These are phyloP conservation scores for Stachybotrys chlorohalonatus DNA, from an alignment of 2,329 filamentous ascomycete species.

Conservation along the genomic window DNA sequence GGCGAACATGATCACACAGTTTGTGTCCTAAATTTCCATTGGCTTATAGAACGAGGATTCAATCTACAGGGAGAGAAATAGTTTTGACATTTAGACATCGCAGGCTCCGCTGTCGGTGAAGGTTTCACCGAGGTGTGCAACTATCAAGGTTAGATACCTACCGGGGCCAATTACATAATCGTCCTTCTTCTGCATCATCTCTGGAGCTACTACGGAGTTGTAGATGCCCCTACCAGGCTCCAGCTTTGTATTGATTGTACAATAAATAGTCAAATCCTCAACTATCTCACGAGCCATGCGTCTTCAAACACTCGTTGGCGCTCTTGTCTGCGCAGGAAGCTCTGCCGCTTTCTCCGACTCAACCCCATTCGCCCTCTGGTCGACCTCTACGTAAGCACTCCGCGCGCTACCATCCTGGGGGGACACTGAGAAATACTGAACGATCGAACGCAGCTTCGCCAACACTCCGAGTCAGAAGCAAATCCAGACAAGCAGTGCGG, in stretches of 20 bases:
- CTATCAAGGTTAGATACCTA: constrained; percentile 11
- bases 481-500: constrained; percentile 39
- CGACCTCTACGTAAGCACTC: constrained; percentile 63
- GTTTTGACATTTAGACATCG: neutral
- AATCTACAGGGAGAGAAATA: constrained; percentile 1
- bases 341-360: constrained; percentile 74
- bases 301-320: constrained; percentile 38
- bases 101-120: neutral
- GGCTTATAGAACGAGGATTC: neutral
- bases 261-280: constrained; percentile 4
- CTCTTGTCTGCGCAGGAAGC: constrained; percentile 46
- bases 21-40: constrained; percentile 3
- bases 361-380: constrained; percentile 83
- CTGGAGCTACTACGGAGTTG: neutral
- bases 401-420: neutral
- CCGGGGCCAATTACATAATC: constrained; percentile 16
- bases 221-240: neutral
- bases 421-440: neutral
- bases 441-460: constrained; percentile 18
- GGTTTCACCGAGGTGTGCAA: constrained; percentile 17
- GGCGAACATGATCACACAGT: constrained; percentile 35
- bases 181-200: constrained; percentile 11
- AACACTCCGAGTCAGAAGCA: constrained; percentile 25
- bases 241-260: neutral
- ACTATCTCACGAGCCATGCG: constrained; percentile 37